Evolutionary conservation across 2,329 filamentous ascomycete genomes (phyloP), one percentile per base, ranked within the genome.

Genomic region (Coleophoma cylindrospora): DNA sequence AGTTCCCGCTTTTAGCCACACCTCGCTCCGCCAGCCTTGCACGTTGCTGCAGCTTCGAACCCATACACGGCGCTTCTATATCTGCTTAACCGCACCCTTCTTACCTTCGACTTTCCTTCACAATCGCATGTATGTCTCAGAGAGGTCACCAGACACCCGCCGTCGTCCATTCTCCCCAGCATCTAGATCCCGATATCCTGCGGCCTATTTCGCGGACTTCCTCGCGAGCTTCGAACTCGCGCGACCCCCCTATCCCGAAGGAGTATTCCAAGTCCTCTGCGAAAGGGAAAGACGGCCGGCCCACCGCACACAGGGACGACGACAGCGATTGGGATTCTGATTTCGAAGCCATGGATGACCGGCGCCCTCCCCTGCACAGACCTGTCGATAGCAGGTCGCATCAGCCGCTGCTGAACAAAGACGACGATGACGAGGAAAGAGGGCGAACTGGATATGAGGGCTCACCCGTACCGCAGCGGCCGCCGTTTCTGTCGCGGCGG

Each of bases 401-500:
- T 36, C 64, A 68, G 46, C 66, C 66, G 6, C 48, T 69, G 38
- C 54, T 69, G 41, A 51, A 61, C 47, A 66, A 64, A 34, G 54
- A 59, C 34, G 57, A 56, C 43, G 56, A 64, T 45, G 57, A 54
- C 13, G 36, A 48, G 50, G 61, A 66, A 45, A 58, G 65, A 47
- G 63, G 64, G 19, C 58, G 61, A 48, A 54, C 51, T 27, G 61
- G 61, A 46, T 66, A 66, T 48, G 59, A 63, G 40, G 53, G 54
- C 34, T 53, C 57, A 14, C 56, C 54, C 13, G 57, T 57, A 8
- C 21, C 50, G 27, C 49, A 54, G 22, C 54, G 55, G 33, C 57
- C 61, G 19, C 68, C 72, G 14, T 58, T 63, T 21, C 69, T 79
- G 54, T 71, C 74, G 40, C 75, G 81, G 50, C 74, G 80, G 50